Percentiles rank a stretch among this genome's conserved stretches.
These are phyloP conservation scores for Limonium bicolor DNA, from an alignment of 148 eudicot genomes.

Conservation along the genomic window DNA sequence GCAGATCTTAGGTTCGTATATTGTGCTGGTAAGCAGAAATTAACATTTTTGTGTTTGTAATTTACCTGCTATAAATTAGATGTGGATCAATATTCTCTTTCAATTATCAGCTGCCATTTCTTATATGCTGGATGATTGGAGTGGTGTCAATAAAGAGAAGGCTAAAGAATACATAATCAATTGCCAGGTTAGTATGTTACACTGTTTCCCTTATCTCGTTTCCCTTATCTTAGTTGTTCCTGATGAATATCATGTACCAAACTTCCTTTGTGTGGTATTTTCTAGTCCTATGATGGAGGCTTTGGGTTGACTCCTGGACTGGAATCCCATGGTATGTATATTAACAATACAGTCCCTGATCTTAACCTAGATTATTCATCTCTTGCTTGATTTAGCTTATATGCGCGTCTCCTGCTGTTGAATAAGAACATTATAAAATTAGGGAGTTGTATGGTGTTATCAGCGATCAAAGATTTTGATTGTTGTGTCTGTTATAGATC, in stretches of 20 bases:
- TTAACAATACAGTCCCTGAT: no score
- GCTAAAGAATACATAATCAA: conserved; percentile 67
- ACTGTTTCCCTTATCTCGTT: neutral
- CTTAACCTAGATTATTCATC: no score
- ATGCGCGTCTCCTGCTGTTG: no score
- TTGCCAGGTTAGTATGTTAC: conserved; percentile 51
- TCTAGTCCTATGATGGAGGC: conserved; percentile 95
- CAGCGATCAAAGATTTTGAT: no score
- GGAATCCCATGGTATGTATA: conserved; percentile 91
- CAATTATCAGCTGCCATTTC: conserved; percentile 65
- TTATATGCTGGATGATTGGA: conserved; percentile 73
- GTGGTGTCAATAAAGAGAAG: conserved; percentile 68
- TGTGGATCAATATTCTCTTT: neutral
- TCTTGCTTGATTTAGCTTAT: no score
- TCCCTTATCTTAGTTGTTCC: neutral
- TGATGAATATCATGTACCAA: neutral
- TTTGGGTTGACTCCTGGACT: conserved; percentile 88
- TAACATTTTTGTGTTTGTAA: neutral
- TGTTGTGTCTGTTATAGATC: no score
- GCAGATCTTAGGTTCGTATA: conserved; percentile 79
- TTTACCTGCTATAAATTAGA: neutral
- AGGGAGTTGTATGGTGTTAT: no score
- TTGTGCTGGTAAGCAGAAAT: conserved; percentile 68
- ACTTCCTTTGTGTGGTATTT: neutral
- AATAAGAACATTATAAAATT: no score